phyloP scores from a whole-genome alignment of 2,329 filamentous ascomycete species.

The Leptoxyphium fumago region DNA sequence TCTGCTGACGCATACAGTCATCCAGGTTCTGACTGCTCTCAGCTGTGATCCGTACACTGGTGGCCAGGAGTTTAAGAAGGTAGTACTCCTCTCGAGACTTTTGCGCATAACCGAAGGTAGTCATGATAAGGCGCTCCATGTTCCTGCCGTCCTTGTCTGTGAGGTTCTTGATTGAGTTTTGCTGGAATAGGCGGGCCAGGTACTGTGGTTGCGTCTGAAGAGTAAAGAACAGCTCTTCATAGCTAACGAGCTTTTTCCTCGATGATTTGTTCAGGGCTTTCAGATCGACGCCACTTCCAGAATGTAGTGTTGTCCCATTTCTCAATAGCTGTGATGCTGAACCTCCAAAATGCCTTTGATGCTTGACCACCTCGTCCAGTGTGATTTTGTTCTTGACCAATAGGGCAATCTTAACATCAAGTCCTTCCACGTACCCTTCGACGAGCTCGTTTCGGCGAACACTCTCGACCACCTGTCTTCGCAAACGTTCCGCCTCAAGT shows the following conservation, averaged over 20 bases:
- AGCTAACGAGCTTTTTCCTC: slow-evolving; percentile 84
- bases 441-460: slow-evolving; percentile 94
- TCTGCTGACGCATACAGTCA: slow-evolving; percentile 58
- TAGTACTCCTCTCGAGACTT: slow-evolving; percentile 97
- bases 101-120: slow-evolving; percentile 90
- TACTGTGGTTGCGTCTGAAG: slow-evolving; percentile 95
- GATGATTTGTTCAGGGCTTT: slow-evolving; percentile 97
- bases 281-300: slow-evolving; percentile 73
- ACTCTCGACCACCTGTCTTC: slow-evolving; percentile 93
- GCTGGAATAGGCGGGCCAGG: slow-evolving; percentile 72
- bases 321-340: slow-evolving; percentile 19
- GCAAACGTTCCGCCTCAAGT: slow-evolving; percentile 84
- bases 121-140: slow-evolving; percentile 89
- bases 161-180: slow-evolving; percentile 67
- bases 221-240: slow-evolving; percentile 95
- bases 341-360: slow-evolving; percentile 91
- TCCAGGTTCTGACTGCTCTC: slow-evolving; percentile 58
- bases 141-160: slow-evolving; percentile 86
- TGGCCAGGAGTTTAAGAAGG: slow-evolving; percentile 70
- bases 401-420: slow-evolving; percentile 97
- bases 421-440: slow-evolving; percentile 94
- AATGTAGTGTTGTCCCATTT: slow-evolving; percentile 34
- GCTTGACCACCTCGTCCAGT: slow-evolving; percentile 89
- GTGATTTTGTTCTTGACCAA: slow-evolving; percentile 99
- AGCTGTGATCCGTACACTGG: slow-evolving; percentile 75